Evolutionary conservation across 331 rosid species (phyloP).

Genomic region (Pyrus hybrid): DNA sequence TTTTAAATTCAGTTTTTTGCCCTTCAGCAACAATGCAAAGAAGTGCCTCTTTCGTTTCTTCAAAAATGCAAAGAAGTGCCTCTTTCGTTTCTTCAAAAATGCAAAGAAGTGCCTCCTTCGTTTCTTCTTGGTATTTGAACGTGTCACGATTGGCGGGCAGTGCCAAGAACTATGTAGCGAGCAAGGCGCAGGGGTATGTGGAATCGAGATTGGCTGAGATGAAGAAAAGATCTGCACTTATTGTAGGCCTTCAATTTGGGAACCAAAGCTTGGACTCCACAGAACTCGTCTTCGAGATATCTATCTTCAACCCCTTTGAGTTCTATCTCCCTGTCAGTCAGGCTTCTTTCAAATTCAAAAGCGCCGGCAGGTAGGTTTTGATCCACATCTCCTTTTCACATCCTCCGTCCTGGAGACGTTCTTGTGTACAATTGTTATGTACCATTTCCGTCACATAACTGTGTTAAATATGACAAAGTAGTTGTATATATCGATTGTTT

Average conservation of each 20-base stretch:
- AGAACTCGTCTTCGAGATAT: slow-evolving; percentile 3
- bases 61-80: background rate
- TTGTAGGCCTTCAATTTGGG: slow-evolving; percentile 3
- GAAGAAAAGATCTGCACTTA: background rate
- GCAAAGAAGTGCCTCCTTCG: background rate
- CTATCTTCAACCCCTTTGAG: background rate
- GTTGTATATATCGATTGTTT: too few species aligned
- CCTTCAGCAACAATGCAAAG: too few species aligned
- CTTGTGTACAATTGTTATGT: background rate
- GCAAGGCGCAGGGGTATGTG: background rate
- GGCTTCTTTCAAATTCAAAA: slow-evolving; percentile 2
- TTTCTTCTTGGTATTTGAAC: background rate
- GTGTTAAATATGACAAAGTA: too few species aligned
- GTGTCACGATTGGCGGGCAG: background rate
- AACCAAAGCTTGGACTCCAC: background rate
- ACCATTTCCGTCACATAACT: too few species aligned
- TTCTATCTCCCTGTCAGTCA: background rate
- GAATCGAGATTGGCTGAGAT: background rate
- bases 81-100: background rate
- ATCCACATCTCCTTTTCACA: background rate
- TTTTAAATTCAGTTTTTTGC: too few species aligned
- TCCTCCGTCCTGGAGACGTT: too few species aligned
- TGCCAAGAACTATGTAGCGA: background rate
- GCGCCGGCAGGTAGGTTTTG: background rate
- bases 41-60: too few species aligned